Evolutionary conservation across 495 filamentous ascomycete genomes (phyloP).

Genomic region (Glonium stellatum): DNA sequence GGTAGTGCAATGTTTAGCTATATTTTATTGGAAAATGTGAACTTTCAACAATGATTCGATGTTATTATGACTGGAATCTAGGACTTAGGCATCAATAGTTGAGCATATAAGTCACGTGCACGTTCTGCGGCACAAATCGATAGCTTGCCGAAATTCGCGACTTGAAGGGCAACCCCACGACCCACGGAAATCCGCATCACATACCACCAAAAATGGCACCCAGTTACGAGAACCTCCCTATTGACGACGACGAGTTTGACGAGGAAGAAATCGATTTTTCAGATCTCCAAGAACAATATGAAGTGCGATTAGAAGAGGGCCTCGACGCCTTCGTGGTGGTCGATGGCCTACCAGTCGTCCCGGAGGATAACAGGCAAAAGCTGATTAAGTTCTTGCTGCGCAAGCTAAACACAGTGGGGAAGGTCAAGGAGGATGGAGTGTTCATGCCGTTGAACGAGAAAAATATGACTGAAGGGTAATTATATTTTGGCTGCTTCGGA

Average conservation of each 20-base stretch:
- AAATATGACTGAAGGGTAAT: conserved; percentile 71
- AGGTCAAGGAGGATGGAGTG: conserved; percentile 75
- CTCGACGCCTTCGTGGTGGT: conserved; percentile 92
- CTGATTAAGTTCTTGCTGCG: conserved; percentile 89
- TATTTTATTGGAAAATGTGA: no score
- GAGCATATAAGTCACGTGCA: no score
- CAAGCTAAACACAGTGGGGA: conserved; percentile 78
- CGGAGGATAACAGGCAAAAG: conserved; percentile 76
- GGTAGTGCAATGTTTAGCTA: no score
- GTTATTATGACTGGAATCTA: no score
- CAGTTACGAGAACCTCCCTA: conserved; percentile 64
- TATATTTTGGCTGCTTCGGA: not conserved
- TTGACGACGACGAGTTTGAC: conserved; percentile 70
- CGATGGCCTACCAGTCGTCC: conserved; percentile 84
- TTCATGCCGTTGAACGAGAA: conserved; percentile 87
- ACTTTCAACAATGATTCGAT: no score
- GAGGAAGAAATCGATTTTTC: conserved; percentile 90
- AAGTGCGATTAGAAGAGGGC: conserved; percentile 91
- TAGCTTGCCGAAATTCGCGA: no score
- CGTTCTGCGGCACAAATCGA: no score
- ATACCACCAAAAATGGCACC: conserved; percentile 51
- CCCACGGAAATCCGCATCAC: no score
- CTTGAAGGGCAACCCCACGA: no score
- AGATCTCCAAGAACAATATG: conserved; percentile 84
- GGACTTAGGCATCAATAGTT: no score